Evolutionary conservation across 345 rosid genomes (phyloP).

Genomic region (Gossypium ekmanianum): DNA sequence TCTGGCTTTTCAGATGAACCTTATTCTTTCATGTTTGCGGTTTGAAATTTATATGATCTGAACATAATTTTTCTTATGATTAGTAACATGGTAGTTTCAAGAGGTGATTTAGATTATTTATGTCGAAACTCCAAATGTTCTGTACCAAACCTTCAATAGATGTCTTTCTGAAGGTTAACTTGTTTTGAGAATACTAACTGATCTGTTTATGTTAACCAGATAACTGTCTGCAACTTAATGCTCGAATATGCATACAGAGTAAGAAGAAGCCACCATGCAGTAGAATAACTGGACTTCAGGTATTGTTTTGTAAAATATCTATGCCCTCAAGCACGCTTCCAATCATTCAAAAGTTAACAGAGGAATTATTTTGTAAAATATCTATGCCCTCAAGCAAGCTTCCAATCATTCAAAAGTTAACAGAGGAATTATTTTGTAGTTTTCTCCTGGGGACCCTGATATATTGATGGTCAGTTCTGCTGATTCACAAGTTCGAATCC

Average conservation of each 20-base stretch:
- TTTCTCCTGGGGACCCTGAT: conserved; percentile 35
- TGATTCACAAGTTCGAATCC: conserved; percentile 36
- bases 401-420: conserved; percentile 5
- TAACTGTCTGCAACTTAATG: conserved; percentile 28
- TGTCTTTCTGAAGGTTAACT: conserved; percentile 20
- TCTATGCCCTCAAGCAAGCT: neutral
- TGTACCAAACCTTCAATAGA: neutral
- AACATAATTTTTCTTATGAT: neutral
- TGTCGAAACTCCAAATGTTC: neutral
- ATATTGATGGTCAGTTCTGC: conserved; percentile 43
- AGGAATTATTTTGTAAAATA: neutral
- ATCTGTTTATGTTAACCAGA: conserved; percentile 38
- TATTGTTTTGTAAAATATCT: neutral
- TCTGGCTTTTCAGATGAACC: neutral
- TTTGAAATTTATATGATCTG: neutral
- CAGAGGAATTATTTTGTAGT: conserved; percentile 24
- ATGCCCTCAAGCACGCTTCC: neutral
- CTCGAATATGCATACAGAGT: conserved; percentile 30
- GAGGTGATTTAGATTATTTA: neutral
- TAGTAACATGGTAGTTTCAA: neutral
- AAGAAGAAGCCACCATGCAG: conserved; percentile 39
- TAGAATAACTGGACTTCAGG: conserved; percentile 52
- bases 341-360: conserved; percentile 2
- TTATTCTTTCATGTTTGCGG: neutral
- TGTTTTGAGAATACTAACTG: conserved; percentile 23